Percentiles rank a stretch among this genome's conserved stretches.
These are phyloP conservation scores for Aureobasidium melanogenum DNA, from an alignment of 2,329 filamentous ascomycete genomes.

Conservation along the genomic window DNA sequence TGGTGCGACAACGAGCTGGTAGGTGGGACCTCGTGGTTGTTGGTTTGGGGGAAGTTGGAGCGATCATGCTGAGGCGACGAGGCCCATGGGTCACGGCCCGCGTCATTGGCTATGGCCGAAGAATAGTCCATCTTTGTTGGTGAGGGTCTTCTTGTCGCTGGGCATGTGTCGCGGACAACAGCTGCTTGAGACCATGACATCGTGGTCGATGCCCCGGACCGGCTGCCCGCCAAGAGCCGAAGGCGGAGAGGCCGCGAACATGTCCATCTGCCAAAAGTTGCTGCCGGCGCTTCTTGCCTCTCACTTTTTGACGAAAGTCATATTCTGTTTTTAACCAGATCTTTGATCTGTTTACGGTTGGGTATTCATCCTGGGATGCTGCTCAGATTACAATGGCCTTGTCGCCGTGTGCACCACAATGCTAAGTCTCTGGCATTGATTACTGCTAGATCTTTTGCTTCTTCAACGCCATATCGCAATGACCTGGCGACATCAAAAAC, in stretches of 20 bases:
- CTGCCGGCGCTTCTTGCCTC: neutral
- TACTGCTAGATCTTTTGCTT: slow-evolving; percentile 10
- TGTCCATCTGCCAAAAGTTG: neutral
- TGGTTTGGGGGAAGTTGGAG: slow-evolving; percentile 37
- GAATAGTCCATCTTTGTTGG: slow-evolving; percentile 54
- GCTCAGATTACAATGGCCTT: slow-evolving; percentile 2
- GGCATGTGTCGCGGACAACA: slow-evolving; percentile 10
- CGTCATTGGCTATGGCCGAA: slow-evolving; percentile 43
- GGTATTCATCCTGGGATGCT: slow-evolving; percentile 1
- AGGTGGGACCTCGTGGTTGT: slow-evolving; percentile 31
- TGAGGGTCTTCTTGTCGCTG: slow-evolving; percentile 14
- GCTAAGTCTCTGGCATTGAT: neutral
- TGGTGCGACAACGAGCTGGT: slow-evolving; percentile 19
- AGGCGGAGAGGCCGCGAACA: neutral
- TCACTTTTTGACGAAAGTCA: neutral
- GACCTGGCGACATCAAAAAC: slow-evolving; percentile 35
- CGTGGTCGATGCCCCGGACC: slow-evolving; percentile 18
- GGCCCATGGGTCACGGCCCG: slow-evolving; percentile 57
- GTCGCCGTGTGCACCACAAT: neutral
- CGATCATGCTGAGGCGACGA: slow-evolving; percentile 47
- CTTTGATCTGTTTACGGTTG: neutral
- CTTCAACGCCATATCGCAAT: slow-evolving; percentile 6
- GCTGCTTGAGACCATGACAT: slow-evolving; percentile 18
- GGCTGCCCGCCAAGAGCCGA: slow-evolving; percentile 5
- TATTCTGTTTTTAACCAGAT: neutral